Evolutionary conservation across 805 yeast genomes (phyloP).

Genomic region (Metschnikowia corniflorae): DNA sequence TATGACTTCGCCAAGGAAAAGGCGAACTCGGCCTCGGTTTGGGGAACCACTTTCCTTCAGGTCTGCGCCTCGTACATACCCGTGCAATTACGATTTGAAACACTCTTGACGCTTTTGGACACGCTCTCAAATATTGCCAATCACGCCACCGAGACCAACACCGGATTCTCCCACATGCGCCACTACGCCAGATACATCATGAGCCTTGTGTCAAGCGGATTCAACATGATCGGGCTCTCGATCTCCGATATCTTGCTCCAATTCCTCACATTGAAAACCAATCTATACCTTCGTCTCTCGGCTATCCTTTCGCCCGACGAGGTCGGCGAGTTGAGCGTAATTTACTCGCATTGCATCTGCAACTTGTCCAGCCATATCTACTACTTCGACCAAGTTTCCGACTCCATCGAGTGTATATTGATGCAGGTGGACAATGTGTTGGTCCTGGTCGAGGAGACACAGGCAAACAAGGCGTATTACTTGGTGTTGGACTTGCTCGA

Average conservation of each 20-base stretch:
- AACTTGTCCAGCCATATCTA: constrained; percentile 75
- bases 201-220: constrained; percentile 68
- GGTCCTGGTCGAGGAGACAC: constrained; percentile 8
- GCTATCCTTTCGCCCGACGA: constrained; percentile 19
- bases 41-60: constrained; percentile 60
- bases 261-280: constrained; percentile 48
- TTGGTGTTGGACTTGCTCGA: constrained; percentile 29
- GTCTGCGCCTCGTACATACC: constrained; percentile 75
- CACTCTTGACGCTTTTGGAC: constrained; percentile 45
- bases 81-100: constrained; percentile 68
- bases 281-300: constrained; percentile 25
- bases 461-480: constrained; percentile 13
- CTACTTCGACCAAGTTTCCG: constrained; percentile 82
- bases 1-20: constrained; percentile 23
- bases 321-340: constrained; percentile 33
- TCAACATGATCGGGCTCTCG: constrained; percentile 83
- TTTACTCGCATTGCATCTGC: constrained; percentile 56
- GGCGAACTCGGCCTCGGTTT: constrained; percentile 25
- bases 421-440: constrained; percentile 37
- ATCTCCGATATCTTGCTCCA: constrained; percentile 73
- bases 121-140: constrained; percentile 24
- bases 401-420: constrained; percentile 69
- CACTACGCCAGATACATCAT: constrained; percentile 45
- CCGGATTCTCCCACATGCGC: constrained; percentile 26
- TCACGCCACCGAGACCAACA: constrained; percentile 9